These are phyloP conservation scores for Penicillium sp. DNA, from an alignment of 2,329 filamentous ascomycete species.

Conservation along the genomic window DNA sequence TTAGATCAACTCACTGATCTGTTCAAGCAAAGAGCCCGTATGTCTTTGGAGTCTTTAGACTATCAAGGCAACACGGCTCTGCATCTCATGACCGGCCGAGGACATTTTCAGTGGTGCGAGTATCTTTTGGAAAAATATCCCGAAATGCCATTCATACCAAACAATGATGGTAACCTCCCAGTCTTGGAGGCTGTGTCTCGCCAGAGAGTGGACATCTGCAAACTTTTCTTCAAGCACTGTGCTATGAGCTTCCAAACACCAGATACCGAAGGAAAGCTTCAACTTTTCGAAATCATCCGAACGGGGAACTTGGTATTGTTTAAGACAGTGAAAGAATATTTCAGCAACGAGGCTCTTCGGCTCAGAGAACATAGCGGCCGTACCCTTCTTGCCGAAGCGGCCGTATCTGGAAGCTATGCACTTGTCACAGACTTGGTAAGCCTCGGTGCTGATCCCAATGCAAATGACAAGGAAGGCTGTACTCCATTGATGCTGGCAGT, in stretches of 20 bases:
- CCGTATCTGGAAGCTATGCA: not conserved
- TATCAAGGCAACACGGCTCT: not conserved
- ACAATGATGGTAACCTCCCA: not conserved
- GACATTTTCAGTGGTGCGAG: not conserved
- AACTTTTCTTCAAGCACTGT: not conserved
- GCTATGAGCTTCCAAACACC: not conserved
- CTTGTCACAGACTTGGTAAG: constrained; percentile 1
- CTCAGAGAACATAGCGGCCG: not conserved
- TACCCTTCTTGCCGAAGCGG: not conserved
- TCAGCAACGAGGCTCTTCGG: not conserved
- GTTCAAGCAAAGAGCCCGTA: not conserved
- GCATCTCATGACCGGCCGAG: not conserved
- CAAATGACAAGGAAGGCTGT: not conserved
- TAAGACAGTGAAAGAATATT: not conserved
- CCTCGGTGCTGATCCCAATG: not conserved
- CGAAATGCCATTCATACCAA: not conserved
- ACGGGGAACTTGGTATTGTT: not conserved
- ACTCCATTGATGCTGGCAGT: not conserved
- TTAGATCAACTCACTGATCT: not conserved
- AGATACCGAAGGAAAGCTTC: not conserved
- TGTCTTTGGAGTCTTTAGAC: not conserved
- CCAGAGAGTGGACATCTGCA: not conserved
- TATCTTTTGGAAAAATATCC: not conserved
- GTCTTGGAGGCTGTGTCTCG: not conserved
- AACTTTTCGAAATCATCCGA: not conserved